A percentile compares a stretch with the other conserved stretches of the same genome.
These are phyloP conservation scores for Russula sp. DNA, from an alignment of 768 basidiomycete genomes.

Conservation along the genomic window DNA sequence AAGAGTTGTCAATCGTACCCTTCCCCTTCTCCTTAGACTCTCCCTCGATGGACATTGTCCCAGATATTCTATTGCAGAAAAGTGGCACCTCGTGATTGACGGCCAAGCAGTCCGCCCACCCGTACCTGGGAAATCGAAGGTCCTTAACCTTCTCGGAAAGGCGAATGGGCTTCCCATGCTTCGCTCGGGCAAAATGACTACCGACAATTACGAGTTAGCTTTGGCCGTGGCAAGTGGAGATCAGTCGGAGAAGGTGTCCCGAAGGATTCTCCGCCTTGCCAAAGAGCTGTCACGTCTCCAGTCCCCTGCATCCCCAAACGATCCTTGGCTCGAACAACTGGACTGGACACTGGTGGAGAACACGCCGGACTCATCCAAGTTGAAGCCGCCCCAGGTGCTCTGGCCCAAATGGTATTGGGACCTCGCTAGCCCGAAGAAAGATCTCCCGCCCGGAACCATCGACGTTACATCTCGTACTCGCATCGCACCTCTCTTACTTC, in stretches of 20 bases:
- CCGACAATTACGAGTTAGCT: slow-evolving; percentile 39
- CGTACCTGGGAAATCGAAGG: slow-evolving; percentile 38
- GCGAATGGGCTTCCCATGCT: slow-evolving; percentile 44
- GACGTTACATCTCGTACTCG: slow-evolving; percentile 82
- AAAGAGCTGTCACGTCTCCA: slow-evolving; percentile 26
- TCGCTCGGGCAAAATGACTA: slow-evolving; percentile 35
- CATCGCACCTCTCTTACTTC: slow-evolving; percentile 76
- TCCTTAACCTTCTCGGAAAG: slow-evolving; percentile 37
- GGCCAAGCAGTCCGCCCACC: slow-evolving; percentile 34
- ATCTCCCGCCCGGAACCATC: slow-evolving; percentile 56
- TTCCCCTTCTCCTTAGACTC: slow-evolving; percentile 63
- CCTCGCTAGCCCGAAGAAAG: slow-evolving; percentile 65
- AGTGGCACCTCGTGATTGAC: slow-evolving; percentile 57
- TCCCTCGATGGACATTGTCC: slow-evolving; percentile 58
- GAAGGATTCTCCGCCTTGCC: slow-evolving; percentile 38
- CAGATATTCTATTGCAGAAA: slow-evolving; percentile 42
- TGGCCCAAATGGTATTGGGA: slow-evolving; percentile 99
- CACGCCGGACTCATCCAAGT: slow-evolving; percentile 18
- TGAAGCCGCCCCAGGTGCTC: slow-evolving; percentile 39
- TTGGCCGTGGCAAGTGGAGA: slow-evolving; percentile 40
- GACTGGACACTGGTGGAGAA: slow-evolving; percentile 48
- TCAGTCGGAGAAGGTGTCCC: slow-evolving; percentile 29
- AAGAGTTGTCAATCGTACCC: slow-evolving; percentile 40
- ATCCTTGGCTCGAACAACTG: slow-evolving; percentile 58
- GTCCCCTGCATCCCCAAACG: slow-evolving; percentile 25